Evolutionary conservation across 2,329 filamentous ascomycete genomes (phyloP).

Genomic region (Phaeosphaeria sp.): DNA sequence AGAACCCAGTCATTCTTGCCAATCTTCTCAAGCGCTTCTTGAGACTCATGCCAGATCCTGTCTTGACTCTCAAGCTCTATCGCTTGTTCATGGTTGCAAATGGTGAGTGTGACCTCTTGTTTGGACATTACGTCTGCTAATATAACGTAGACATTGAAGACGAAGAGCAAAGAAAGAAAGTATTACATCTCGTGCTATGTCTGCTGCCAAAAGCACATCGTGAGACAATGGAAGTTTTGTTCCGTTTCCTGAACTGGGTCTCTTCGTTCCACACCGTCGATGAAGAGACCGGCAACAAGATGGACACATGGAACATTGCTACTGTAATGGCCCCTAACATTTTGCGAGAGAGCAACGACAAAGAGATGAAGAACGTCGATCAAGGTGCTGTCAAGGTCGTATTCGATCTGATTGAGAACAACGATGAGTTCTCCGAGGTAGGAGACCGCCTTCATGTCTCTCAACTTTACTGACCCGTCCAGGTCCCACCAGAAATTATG

Average conservation of each 20-base stretch:
- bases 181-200: slow-evolving; percentile 90
- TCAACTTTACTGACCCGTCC: slow-evolving; percentile 26
- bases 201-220: slow-evolving; percentile 89
- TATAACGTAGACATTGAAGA: slow-evolving; percentile 71
- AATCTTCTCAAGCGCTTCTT: slow-evolving; percentile 95
- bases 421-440: slow-evolving; percentile 97
- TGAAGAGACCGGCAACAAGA: slow-evolving; percentile 96
- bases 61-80: slow-evolving; percentile 95
- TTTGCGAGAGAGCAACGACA: slow-evolving; percentile 69
- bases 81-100: slow-evolving; percentile 88
- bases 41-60: slow-evolving; percentile 88
- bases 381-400: slow-evolving; percentile 95
- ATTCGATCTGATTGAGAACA: slow-evolving; percentile 86
- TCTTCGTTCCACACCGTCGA: slow-evolving; percentile 97
- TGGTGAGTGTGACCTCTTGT: slow-evolving; percentile 57
- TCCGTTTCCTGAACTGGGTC: slow-evolving; percentile 96
- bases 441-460: slow-evolving; percentile 44
- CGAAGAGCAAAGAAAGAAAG: slow-evolving; percentile 78
- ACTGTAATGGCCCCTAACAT: slow-evolving; percentile 98
- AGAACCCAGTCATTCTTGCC: slow-evolving; percentile 91
- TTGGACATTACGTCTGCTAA: slow-evolving; percentile 16
- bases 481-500: slow-evolving; percentile 94
- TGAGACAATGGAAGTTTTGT: slow-evolving; percentile 93
- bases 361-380: slow-evolving; percentile 71
- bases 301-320: slow-evolving; percentile 97